Evolutionary conservation across 164 flowering plant species (phyloP), one percentile per base, ranked within the genome.

Genomic region (Vitis riparia): DNA sequence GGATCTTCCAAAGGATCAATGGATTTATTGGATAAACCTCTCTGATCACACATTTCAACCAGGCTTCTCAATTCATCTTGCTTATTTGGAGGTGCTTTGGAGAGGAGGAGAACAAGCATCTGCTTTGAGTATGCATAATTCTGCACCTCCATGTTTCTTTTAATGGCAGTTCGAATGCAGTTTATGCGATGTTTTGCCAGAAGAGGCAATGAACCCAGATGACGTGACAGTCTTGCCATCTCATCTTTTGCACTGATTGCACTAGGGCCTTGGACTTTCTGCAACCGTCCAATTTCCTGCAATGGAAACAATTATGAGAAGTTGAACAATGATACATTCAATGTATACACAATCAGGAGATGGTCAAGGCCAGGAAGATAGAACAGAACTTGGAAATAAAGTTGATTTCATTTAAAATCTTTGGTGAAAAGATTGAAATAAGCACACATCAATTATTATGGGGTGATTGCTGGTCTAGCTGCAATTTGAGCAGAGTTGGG

Each of bases 171-270:
- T 61, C 99, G 85, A 15, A 96, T 84, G 83, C 99, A 96, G 76
- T 83, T 92, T 79, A 92, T 92, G 47, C 99, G 82, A 73, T 95
- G 99, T 77, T 89, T 93, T 16, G 98, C 95, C 13, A 78, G 91
- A 75, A 96, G 97, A 55, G 99, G 98, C 71, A 92, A 78, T 52
- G 99, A 93, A 64, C 95, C 96, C 67, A 96, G 81, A 80, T 96
- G 99, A 60, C 99, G 97, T 8, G 99, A 87, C 52, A 96, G 71
- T 78, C 99, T 85, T 17, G 92, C 97, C 97, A 96, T 96, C 84
- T 96, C 99, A 59, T 96, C 99, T 77, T 93, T 96, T 16, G 99
- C 99, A 79, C 99, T 96, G 75, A 96, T 69, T 14, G 98, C 97
- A 77, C 89, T 91, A 6, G 95, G 75, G 9, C 99, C 99, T 53